Conservation (phyloP, 2,329 filamentous ascomycete genomes). For the Zelopaecilomyces penicillatus region DNA sequence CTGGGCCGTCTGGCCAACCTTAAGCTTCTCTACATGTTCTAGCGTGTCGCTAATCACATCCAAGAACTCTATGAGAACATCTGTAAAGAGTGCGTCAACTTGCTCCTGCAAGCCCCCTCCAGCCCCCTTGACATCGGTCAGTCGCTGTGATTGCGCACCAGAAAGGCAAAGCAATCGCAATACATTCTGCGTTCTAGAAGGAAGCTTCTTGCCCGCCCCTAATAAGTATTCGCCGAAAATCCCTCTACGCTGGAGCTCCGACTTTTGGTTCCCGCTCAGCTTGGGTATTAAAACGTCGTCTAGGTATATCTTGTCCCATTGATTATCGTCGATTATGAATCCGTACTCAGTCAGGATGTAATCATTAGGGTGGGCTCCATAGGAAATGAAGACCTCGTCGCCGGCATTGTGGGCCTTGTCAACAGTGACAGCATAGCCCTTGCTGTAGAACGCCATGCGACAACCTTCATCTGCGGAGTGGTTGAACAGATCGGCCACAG, state of each 20-base stretch:
- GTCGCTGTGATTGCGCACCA: constrained; percentile 30
- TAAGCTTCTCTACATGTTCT: not conserved
- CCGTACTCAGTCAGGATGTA: constrained; percentile 63
- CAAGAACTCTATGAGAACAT: constrained; percentile 60
- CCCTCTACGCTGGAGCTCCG: constrained; percentile 33
- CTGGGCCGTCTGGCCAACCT: not conserved
- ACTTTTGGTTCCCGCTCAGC: constrained; percentile 28
- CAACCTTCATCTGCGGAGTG: constrained; percentile 2
- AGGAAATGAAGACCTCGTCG: constrained; percentile 61
- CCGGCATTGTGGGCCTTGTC: constrained; percentile 26
- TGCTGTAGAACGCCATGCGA: not conserved
- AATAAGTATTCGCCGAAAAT: constrained; percentile 45
- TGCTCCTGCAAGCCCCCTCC: not conserved
- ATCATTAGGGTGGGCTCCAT: constrained; percentile 64
- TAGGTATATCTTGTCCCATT: constrained; percentile 40
- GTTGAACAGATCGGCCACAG: constrained; percentile 8
- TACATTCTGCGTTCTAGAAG: constrained; percentile 47
- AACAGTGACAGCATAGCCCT: constrained; percentile 1
- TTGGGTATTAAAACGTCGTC: constrained; percentile 38
- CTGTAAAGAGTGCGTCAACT: constrained; percentile 48
- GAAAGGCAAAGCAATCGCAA: constrained; percentile 30
- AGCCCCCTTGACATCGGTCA: constrained; percentile 28
- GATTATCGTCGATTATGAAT: constrained; percentile 40
- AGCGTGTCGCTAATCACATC: not conserved
- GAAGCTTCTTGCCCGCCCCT: constrained; percentile 35